Percentiles rank a stretch among this genome's conserved stretches.
Evolutionary conservation across 2,329 filamentous ascomycete species (phyloP).

Genomic region (Eutypella sp.): DNA sequence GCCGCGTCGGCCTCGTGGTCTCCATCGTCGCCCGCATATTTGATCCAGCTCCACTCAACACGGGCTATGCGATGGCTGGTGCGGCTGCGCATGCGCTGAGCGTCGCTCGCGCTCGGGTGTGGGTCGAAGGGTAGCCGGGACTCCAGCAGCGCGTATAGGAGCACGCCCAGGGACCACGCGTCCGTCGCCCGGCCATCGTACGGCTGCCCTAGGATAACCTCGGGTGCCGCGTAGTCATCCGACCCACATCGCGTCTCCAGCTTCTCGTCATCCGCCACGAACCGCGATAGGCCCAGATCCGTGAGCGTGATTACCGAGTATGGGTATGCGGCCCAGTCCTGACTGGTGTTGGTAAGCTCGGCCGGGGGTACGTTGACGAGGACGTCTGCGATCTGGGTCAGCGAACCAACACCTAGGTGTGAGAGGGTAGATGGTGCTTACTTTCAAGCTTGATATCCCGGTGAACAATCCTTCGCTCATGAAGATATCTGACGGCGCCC

Average conservation of each 20-base stretch:
- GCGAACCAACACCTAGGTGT: conserved; percentile 8
- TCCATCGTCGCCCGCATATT: conserved; percentile 76
- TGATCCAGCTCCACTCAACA: conserved; percentile 92
- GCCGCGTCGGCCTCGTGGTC: conserved; percentile 69
- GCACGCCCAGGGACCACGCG: conserved; percentile 89
- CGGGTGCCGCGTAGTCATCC: conserved; percentile 94
- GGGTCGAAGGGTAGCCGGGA: conserved; percentile 91
- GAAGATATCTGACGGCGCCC: conserved; percentile 78
- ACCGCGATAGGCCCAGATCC: conserved; percentile 83
- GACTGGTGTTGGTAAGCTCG: conserved; percentile 57
- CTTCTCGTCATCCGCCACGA: conserved; percentile 78
- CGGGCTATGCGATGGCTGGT: conserved; percentile 93
- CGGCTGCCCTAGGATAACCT: conserved; percentile 90
- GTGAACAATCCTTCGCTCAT: conserved; percentile 82
- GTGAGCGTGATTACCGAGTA: conserved; percentile 83
- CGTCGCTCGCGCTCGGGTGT: conserved; percentile 72
- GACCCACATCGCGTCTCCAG: conserved; percentile 92
- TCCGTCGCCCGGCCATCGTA: conserved; percentile 92
- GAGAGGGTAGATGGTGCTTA: conserved; percentile 34
- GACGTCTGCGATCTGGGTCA: conserved; percentile 58
- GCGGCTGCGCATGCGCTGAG: conserved; percentile 69
- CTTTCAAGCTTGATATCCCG: conserved; percentile 96
- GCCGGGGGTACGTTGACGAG: conserved; percentile 75
- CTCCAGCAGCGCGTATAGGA: conserved; percentile 90
- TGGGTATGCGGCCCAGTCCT: conserved; percentile 71